Base-by-base conservation (phyloP, 257 asterid genomes). In the Ocimum tenuiflorum region DNA sequence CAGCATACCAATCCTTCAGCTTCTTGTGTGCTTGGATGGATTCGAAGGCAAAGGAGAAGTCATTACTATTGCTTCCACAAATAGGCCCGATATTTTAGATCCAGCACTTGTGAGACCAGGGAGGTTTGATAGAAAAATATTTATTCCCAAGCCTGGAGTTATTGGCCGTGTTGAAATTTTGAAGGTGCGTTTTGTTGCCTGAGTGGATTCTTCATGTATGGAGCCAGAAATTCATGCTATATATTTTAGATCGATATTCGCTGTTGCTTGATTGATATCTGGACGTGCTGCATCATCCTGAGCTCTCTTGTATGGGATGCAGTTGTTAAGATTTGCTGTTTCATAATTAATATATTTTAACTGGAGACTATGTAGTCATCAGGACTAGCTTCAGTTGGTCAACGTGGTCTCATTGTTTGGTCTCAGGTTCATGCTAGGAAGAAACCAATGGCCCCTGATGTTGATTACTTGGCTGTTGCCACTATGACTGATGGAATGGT, bases 41-140 rank as follows among this genome's bases (percentile, higher is more conserved):
- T 92, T 92, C 60, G 99, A 92, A 89, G 99, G 97, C 76, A 85
- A 84, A 79, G 99, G 99, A 55, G 86, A 89, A 73, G 99, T 92
- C 63, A 92, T 92, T 62, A 92, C 99, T 47, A 92, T 92, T 81
- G 99, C 99, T 75, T 92, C 99, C 53, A 92, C 99, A 58, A 92
- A 89, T 71, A 84, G 99, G 72, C 95, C 99, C 22, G 99, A 92
- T 82, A 92, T 92, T 71, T 73, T 92, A 75, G 99, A 92, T 75
- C 91, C 99, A 55, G 97, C 99, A 24, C 97, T 92, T 50, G 97
- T 92, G 43, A 85, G 99, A 68, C 99, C 97, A 8, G 97, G 97
- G 72, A 83, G 99, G 75, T 92, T 89, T 72, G 97, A 92, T 74
- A 79, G 99, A 47, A 92, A 92, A 76, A 92, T 92, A 56, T 73